These are phyloP conservation scores for Neurospora discreta DNA, from an alignment of 495 filamentous ascomycete genomes.

Conservation along the genomic window DNA sequence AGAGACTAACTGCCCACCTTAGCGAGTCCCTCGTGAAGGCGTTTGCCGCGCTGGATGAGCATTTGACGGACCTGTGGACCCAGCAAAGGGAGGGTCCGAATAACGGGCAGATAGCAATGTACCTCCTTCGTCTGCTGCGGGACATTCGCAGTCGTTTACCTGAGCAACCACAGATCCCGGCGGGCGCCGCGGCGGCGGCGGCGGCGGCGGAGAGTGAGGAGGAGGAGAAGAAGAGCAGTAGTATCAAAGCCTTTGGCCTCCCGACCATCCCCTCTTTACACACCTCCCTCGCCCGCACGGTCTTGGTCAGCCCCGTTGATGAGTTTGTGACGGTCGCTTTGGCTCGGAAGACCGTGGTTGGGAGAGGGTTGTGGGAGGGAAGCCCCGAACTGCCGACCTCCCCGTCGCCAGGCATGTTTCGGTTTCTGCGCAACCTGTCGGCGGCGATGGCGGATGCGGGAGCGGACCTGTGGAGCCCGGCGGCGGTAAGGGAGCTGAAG, in stretches of 20 bases:
- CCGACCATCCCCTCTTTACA: constrained; percentile 47
- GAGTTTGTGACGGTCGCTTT: constrained; percentile 27
- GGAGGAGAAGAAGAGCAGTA: constrained; percentile 12
- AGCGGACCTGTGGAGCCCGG: constrained; percentile 72
- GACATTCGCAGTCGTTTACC: constrained; percentile 62
- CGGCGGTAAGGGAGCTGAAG: constrained; percentile 56
- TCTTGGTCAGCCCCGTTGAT: constrained; percentile 26
- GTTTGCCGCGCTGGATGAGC: constrained; percentile 46
- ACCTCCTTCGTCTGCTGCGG: constrained; percentile 65
- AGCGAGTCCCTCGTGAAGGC: constrained; percentile 43
- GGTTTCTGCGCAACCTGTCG: constrained; percentile 55
- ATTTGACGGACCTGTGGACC: constrained; percentile 38
- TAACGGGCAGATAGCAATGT: constrained; percentile 48
- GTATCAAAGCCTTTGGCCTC: constrained; percentile 34
- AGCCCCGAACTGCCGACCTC: constrained; percentile 66
- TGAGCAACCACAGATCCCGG: neutral
- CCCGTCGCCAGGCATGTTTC: constrained; percentile 67
- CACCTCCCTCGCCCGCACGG: constrained; percentile 33
- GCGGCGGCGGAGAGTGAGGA: too few relatives aligned
- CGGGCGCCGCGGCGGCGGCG: neutral
- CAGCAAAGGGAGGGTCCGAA: constrained; percentile 30
- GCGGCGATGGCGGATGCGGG: constrained; percentile 58
- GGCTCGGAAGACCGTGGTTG: constrained; percentile 29
- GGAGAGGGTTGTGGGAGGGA: constrained; percentile 59
- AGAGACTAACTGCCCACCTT: constrained; percentile 49